Evolutionary conservation across 768 basidiomycete species (phyloP).

Genomic region (Russula compacta): DNA sequence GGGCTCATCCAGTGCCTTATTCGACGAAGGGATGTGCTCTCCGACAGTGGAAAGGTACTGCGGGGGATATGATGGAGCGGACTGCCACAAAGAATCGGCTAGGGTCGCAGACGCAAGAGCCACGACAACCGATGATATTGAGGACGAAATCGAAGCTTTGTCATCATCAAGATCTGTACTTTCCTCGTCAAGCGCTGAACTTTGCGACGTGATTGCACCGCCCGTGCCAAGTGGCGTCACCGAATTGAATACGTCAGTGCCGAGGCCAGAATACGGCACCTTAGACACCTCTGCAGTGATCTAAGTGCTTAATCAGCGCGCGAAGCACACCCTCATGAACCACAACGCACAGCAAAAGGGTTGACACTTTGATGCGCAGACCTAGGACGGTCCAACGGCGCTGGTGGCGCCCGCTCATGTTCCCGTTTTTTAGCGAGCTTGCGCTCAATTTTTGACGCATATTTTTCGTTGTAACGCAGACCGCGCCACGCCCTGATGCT

Average conservation of each 20-base stretch:
- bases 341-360: slow-evolving; percentile 56
- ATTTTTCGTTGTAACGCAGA: slow-evolving; percentile 59
- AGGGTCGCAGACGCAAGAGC: slow-evolving; percentile 50
- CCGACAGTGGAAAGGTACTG: slow-evolving; percentile 66
- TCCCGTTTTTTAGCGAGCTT: slow-evolving; percentile 37
- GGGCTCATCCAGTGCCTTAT: slow-evolving; percentile 33
- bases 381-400: slow-evolving; percentile 26
- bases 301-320: background rate
- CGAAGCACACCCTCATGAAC: background rate
- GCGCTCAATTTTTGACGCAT: slow-evolving; percentile 62
- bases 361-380: slow-evolving; percentile 36
- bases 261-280: slow-evolving; percentile 43
- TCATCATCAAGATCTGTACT: slow-evolving; percentile 22
- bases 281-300: slow-evolving; percentile 17
- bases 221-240: background rate
- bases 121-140: slow-evolving; percentile 35
- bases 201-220: background rate
- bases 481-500: slow-evolving; percentile 82
- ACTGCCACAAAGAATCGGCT: slow-evolving; percentile 55
- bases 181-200: background rate
- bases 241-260: slow-evolving; percentile 56
- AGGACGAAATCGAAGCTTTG: slow-evolving; percentile 30
- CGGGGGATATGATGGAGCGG: slow-evolving; percentile 55
- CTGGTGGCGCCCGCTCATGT: slow-evolving; percentile 30
- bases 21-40: slow-evolving; percentile 57